Percentiles rank a stretch among this genome's conserved stretches.
Evolutionary conservation across 192 early-diverging fungal species (phyloP).

Genomic region (Entrophospora sp.): DNA sequence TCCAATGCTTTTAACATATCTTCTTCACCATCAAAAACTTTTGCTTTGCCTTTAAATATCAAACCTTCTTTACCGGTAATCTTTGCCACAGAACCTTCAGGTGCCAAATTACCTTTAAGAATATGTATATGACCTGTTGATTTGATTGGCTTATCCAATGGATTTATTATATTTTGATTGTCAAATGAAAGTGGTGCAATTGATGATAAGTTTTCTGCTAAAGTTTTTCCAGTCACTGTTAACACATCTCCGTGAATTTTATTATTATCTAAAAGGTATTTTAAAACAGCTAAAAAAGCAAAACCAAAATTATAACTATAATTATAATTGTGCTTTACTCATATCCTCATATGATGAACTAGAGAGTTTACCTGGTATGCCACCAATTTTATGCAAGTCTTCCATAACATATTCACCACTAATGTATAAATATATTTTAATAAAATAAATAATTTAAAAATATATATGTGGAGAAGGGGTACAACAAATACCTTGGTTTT

Average conservation of each 20-base stretch:
- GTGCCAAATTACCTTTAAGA: constrained; percentile 88
- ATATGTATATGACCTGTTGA: constrained; percentile 90
- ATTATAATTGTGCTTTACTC: too few species aligned
- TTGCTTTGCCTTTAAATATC: constrained; percentile 76
- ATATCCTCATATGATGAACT: too few species aligned
- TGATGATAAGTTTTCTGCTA: constrained; percentile 82
- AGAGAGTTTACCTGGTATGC: constrained; percentile 71
- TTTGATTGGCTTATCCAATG: constrained; percentile 85
- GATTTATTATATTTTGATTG: constrained; percentile 82
- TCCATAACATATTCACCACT: constrained; percentile 98
- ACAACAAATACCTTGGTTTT: constrained; percentile 55
- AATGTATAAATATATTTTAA: constrained; percentile 3
- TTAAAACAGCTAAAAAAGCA: constrained; percentile 78
- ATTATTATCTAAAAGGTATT: constrained; percentile 83
- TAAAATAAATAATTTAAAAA: not conserved
- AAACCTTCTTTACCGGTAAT: constrained; percentile 99
- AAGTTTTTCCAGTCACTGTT: constrained; percentile 96
- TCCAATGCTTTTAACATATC: constrained; percentile 88
- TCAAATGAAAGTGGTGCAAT: constrained; percentile 65
- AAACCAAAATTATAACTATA: too few species aligned
- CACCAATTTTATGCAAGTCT: constrained; percentile 86
- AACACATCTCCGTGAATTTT: constrained; percentile 79
- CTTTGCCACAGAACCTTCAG: constrained; percentile 95
- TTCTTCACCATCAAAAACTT: constrained; percentile 88
- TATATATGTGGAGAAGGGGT: not conserved